These are phyloP conservation scores for Haberlea rhodopensis DNA, from an alignment of 257 asterid species.

Conservation along the genomic window DNA sequence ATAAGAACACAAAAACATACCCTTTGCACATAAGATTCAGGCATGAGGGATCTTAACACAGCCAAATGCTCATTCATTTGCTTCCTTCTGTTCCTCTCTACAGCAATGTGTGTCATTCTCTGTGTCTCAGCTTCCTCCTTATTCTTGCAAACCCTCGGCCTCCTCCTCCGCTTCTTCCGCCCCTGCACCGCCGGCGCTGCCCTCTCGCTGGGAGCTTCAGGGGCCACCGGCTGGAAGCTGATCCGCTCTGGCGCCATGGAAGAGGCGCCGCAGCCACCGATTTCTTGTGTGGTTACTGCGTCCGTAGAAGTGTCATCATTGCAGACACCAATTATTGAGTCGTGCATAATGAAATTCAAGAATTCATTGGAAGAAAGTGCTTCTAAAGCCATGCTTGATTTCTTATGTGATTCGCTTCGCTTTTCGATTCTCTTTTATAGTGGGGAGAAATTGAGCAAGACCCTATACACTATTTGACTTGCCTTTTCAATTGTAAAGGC, in stretches of 20 bases:
- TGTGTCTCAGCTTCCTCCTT: slow-evolving; percentile 90
- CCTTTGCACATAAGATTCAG: slow-evolving; percentile 90
- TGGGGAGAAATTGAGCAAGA: slow-evolving; percentile 38
- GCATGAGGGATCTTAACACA: slow-evolving; percentile 90
- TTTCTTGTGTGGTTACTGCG: slow-evolving; percentile 30
- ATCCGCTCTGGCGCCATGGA: slow-evolving; percentile 17
- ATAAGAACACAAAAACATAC: slow-evolving; percentile 35
- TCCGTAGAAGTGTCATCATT: slow-evolving; percentile 30
- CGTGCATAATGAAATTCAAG: slow-evolving; percentile 72
- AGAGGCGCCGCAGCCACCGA: slow-evolving; percentile 27
- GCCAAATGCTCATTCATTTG: slow-evolving; percentile 94
- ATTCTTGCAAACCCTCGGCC: slow-evolving; percentile 73
- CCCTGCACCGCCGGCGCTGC: slow-evolving; percentile 35
- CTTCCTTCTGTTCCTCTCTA: slow-evolving; percentile 85
- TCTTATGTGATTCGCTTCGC: neutral
- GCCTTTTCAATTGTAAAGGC: slow-evolving; percentile 35
- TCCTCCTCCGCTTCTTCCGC: slow-evolving; percentile 72
- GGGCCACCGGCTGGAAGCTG: slow-evolving; percentile 22
- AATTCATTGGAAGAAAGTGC: slow-evolving; percentile 73
- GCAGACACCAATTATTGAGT: slow-evolving; percentile 39
- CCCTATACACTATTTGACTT: slow-evolving; percentile 45
- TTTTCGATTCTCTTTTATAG: slow-evolving; percentile 33
- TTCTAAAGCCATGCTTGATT: slow-evolving; percentile 60
- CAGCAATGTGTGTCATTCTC: slow-evolving; percentile 98
- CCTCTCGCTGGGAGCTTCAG: slow-evolving; percentile 19